Base-by-base conservation (phyloP, 1,284 basidiomycete species). In the Inonotus hispidus region DNA sequence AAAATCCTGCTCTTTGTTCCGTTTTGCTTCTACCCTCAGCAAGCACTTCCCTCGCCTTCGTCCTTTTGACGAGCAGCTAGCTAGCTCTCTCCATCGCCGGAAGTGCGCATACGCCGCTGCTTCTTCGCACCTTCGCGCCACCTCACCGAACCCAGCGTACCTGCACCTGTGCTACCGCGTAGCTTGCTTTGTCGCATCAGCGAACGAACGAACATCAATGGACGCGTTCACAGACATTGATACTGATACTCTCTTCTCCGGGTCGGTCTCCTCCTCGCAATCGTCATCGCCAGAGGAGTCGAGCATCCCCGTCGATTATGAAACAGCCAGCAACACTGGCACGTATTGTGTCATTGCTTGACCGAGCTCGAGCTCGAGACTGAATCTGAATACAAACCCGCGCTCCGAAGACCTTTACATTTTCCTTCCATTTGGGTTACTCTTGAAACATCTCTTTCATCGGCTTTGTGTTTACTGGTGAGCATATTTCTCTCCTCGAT, bases 151-250 rank as follows among this genome's bases (percentile, higher is more conserved):
- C 32, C 32, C 32, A 32, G 32, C 32, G 32, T 32, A 32, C 32
- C 8, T 4, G 32, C 8, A 4, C 32, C 8, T 32, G 32, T n/a
- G n/a, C n/a, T n/a, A n/a, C n/a, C 32, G 8, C 32, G 32, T 32
- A 32, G 32, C 32, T 32, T 32, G 32, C 32, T 32, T 32, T n/a
- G n/a, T n/a, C 32, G 32, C 32, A 32, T 4, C 32, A 32, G 8
- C 32, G 32, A 25, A 29, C 39, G n/a, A n/a, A n/a, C n/a, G n/a
- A 52, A 53, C 41, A 43, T 13, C 41, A 19, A 43, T 59, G 58
- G 58, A 59, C 21, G 32, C 58, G 5, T 59, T 59, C 58, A 59
- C 49, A 32, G 49, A 59, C 52, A 25, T 59, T 25, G n/a, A n/a
- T n/a, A 23, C 25, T 49, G 10, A 35, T n/a, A 4, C 8, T 37